These are phyloP conservation scores for Asterophora parasitica DNA, from an alignment of 768 basidiomycete species.

Conservation along the genomic window DNA sequence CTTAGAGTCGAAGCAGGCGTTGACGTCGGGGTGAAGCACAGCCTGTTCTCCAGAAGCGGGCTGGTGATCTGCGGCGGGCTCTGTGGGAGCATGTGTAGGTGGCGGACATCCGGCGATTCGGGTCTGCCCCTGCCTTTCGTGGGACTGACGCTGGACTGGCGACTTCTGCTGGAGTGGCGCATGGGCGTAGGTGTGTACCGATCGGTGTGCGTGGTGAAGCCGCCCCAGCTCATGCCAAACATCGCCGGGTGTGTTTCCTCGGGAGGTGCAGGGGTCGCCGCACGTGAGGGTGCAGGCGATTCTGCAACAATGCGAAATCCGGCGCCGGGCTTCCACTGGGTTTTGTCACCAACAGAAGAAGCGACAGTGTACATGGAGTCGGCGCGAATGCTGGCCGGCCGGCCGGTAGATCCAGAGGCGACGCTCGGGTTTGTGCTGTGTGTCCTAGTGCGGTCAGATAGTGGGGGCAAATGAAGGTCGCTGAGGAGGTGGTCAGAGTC, in stretches of 20 bases:
- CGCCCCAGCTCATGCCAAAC: conserved; percentile 15
- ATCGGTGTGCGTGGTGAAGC: conserved; percentile 22
- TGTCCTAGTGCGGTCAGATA: neutral
- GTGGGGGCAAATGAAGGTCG: conserved; percentile 8
- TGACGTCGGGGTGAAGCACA: conserved; percentile 45
- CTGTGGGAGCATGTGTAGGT: conserved; percentile 34
- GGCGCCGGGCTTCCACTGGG: conserved; percentile 25
- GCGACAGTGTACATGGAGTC: conserved; percentile 13
- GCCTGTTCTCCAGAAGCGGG: conserved; percentile 47
- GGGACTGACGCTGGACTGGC: conserved; percentile 24
- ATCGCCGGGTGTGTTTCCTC: conserved; percentile 12
- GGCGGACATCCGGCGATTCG: neutral
- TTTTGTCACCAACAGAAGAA: conserved; percentile 17
- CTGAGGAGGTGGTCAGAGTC: conserved; percentile 24
- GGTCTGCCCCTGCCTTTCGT: conserved; percentile 10
- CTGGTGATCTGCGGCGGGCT: conserved; percentile 57
- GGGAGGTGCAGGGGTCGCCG: conserved; percentile 8
- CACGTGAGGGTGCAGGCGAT: conserved; percentile 19
- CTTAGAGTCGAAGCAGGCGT: conserved; percentile 9
- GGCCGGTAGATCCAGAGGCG: neutral
- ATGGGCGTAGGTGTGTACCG: conserved; percentile 36
- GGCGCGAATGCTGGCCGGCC: conserved; percentile 7
- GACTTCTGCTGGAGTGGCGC: conserved; percentile 21
- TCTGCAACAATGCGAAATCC: conserved; percentile 43
- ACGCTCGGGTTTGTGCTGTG: neutral